Base-by-base conservation (phyloP, 257 asterid species). In the Primulina eburnea region DNA sequence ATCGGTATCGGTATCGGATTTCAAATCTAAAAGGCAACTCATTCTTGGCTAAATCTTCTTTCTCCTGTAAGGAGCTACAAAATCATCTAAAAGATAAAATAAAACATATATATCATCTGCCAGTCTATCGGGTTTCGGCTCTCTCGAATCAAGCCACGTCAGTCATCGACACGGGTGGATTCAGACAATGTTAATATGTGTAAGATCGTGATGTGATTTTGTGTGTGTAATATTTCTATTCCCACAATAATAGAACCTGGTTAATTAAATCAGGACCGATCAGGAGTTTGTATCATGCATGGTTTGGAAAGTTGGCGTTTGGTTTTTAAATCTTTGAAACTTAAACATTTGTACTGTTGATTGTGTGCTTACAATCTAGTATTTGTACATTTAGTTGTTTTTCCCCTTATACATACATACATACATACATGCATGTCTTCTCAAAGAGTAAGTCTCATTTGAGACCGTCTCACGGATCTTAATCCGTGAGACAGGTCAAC, bases 11-110 rank as follows among this genome's bases (percentile, higher is more conserved):
- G 76, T 73, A 76, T 76, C 57, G 20, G 68, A 72, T 72, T 12
- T 1, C 67, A 0, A 74, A 77, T 80, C 86, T 85, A 56, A 81
- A 83, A 72, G 95, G 92, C 90, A 86, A 81, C 24, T 81, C 95
- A 87, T 89, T 77, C 95, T 87, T 89, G 96, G 96, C 95, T 89
- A 50, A 28, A 77, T 32, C 73, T n/a, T 74, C 65, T 4, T 33
- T 73, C 66, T 11, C 66, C 65, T 21, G 35, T n/a, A 57, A 56
- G 40, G 40, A 62, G 21, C 30, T 28, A 28, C 3, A 1, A 32
- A 53, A 26, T 26, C 24, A 11, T 12, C 11, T 61, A 62, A 71
- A 11, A 62, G 17, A 11, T 37, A 26, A 20, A 24, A 17, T 40
- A 4, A 40, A 2, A 61, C 10, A 32, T 16, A 16, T 32, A 32